Percentiles rank a stretch among this genome's conserved stretches.
Evolutionary conservation across 148 eudicot species (phyloP).

Genomic region (Fallopia convolvulus): DNA sequence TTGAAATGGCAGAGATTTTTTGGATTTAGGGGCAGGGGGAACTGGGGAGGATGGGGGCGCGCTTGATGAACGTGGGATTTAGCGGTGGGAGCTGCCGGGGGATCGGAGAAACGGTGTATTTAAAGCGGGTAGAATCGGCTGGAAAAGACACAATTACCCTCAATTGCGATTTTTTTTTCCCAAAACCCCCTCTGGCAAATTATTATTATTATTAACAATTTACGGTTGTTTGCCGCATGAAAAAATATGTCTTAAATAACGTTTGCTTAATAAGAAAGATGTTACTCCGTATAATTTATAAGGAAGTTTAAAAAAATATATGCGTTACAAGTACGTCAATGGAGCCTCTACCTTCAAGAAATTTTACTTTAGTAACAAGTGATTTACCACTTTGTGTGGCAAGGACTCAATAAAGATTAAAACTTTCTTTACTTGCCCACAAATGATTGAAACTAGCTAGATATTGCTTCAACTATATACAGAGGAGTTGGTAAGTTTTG

Average conservation of each 20-base stretch:
- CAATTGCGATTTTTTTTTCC: not conserved
- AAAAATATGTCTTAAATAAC: no score
- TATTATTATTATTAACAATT: no score
- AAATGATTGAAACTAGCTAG: no score
- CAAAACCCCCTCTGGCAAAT: no score
- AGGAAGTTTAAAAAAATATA: no score
- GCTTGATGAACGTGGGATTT: not conserved
- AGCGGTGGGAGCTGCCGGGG: not conserved
- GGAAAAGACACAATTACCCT: slow-evolving; percentile 1
- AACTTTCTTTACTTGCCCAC: not conserved
- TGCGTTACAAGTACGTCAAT: no score
- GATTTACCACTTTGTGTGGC: not conserved
- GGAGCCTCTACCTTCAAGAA: no score
- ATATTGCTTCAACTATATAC: no score
- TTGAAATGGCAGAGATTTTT: not conserved
- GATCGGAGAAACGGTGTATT: not conserved
- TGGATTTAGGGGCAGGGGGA: not conserved
- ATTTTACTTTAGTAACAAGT: not conserved
- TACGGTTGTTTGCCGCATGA: no score
- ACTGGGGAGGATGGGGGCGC: not conserved
- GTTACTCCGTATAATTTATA: no score
- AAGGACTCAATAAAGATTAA: not conserved
- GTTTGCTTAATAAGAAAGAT: no score
- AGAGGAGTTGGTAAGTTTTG: no score
- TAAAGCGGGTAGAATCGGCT: not conserved